phyloP scores from a whole-genome alignment of 2,329 filamentous ascomycete genomes.

The Sarocladium kiliense region DNA sequence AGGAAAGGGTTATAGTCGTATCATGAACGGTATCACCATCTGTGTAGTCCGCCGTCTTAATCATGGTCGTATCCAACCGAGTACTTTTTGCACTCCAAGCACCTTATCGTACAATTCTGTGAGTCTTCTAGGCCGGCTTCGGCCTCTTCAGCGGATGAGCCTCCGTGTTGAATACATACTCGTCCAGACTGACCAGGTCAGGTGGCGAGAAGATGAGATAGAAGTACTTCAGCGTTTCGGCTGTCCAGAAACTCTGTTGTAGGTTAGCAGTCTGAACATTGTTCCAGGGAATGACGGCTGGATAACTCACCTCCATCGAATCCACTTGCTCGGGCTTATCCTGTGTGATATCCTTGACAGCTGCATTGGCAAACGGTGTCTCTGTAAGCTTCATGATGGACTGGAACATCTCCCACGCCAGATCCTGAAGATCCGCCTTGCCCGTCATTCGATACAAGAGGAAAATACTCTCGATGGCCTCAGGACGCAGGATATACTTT shows the following conservation, averaged over 20 bases:
- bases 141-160: constrained; percentile 39
- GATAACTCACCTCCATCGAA: constrained; percentile 49
- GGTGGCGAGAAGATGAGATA: constrained; percentile 67
- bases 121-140: not conserved
- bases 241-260: constrained; percentile 62
- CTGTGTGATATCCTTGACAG: constrained; percentile 54
- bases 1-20: not conserved
- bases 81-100: not conserved
- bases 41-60: not conserved
- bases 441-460: constrained; percentile 72
- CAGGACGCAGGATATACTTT: constrained; percentile 64
- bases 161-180: constrained; percentile 59
- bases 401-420: constrained; percentile 71
- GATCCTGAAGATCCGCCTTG: constrained; percentile 57
- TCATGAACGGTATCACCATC: not conserved
- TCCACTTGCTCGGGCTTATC: constrained; percentile 39
- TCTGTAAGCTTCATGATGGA: constrained; percentile 56
- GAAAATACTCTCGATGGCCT: constrained; percentile 77
- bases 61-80: constrained; percentile 1
- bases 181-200: constrained; percentile 57
- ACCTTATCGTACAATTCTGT: not conserved
- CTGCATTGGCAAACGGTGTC: constrained; percentile 58
- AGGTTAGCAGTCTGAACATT: constrained; percentile 11
- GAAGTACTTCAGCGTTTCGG: constrained; percentile 72
- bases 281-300: not conserved